These are phyloP conservation scores for Filobasidium uniguttulatum DNA, from an alignment of 1,284 basidiomycete species.

Conservation along the genomic window DNA sequence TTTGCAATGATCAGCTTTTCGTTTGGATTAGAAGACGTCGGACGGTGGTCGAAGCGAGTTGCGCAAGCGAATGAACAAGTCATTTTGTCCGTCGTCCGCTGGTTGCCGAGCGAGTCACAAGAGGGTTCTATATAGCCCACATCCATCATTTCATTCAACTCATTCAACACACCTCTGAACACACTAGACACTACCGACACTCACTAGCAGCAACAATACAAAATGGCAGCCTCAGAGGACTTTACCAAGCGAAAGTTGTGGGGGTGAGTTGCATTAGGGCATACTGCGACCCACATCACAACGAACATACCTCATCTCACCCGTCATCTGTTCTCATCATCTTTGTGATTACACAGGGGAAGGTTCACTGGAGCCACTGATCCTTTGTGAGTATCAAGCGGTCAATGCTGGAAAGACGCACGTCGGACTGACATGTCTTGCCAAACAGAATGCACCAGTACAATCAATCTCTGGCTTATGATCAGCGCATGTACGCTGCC, in stretches of 20 bases:
- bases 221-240: conserved; percentile 20
- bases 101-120: no score
- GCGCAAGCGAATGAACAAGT: no score
- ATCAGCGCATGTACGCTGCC: conserved; percentile 80
- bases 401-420: background rate
- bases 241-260: conserved; percentile 37
- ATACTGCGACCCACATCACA: background rate
- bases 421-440: conserved; percentile 3
- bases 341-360: conserved; percentile 38
- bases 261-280: conserved; percentile 23
- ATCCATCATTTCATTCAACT: no score
- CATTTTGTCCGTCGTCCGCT: no score
- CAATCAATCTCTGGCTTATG: conserved; percentile 89
- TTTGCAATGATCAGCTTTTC: no score
- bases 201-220: no score
- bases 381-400: conserved; percentile 51
- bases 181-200: no score
- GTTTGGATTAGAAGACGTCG: no score
- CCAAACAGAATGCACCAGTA: conserved; percentile 73
- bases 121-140: no score
- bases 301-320: background rate
- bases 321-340: background rate
- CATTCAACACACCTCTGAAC: no score
- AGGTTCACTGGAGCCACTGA: conserved; percentile 77
- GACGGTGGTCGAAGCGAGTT: no score